Base-by-base conservation (phyloP, 2,329 filamentous ascomycete species). In the Alternaria sp. region DNA sequence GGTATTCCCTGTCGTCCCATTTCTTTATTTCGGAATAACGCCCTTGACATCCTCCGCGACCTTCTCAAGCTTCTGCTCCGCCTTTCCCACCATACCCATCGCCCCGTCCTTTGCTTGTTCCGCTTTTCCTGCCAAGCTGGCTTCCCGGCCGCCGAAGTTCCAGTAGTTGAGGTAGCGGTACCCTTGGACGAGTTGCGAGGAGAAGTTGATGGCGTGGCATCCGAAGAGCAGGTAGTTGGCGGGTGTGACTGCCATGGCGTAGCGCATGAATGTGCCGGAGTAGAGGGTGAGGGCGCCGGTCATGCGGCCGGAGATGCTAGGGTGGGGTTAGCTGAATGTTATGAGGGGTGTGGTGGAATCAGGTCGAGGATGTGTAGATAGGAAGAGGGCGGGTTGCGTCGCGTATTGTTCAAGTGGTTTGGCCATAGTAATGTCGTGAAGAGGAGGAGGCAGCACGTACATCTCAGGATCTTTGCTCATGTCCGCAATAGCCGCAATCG, bases 211-310 rank as follows among this genome's bases (percentile, higher is more conserved):
- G 64, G 87, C 81, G 79, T 90, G 88, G 82, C 88, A 90, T 68
- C 86, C 88, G 79, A 90, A 90, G 59, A 90, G 86, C 68, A 90
- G 87, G 82, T 89, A 90, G 82, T 90, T 90, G 73, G 83, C 83
- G 44, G 88, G 88, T 15, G 82, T 82, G 60, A 90, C 87, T 65
- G 88, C 88, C 66, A 90, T 77, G 62, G 88, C 81, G 81, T 90
- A 90, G 77, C 88, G 88, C 87, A 89, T 89, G 82, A 90, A 90
- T 62, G 86, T 87, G 50, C 78, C 86, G 23, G 86, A 86, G 83
- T 90, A 90, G 77, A 87, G 76, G 69, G 84, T 81, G 26, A 90
- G 83, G 49, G 88, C 86, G 71, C 79, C 82, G 60, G 88, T 90
- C 87, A 90, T 90, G 68, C 82, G 81, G 66, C 88, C 88, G 67